A percentile compares a stretch with the other conserved stretches of the same genome.
These are phyloP conservation scores for Alternaria burnsii DNA, from an alignment of 2,329 filamentous ascomycete species.

Conservation along the genomic window DNA sequence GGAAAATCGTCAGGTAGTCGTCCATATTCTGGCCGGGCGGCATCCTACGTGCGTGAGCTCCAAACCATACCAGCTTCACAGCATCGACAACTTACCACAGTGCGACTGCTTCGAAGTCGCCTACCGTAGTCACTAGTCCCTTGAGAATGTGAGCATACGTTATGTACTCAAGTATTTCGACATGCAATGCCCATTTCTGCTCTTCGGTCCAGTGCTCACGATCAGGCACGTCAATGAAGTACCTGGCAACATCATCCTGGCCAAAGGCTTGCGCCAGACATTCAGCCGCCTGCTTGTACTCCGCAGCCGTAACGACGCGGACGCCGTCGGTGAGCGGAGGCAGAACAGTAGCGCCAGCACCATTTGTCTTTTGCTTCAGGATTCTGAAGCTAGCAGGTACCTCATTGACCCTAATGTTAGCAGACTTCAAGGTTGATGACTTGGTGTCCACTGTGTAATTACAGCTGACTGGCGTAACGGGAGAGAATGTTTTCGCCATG, in stretches of 20 bases:
- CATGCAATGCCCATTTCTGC: slow-evolving; percentile 78
- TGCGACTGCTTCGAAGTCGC: slow-evolving; percentile 80
- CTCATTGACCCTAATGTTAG: slow-evolving; percentile 41
- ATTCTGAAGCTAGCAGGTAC: slow-evolving; percentile 42
- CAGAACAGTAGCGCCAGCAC: slow-evolving; percentile 17
- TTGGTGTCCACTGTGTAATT: slow-evolving; percentile 45
- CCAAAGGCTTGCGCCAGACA: slow-evolving; percentile 81
- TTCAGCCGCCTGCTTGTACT: slow-evolving; percentile 75
- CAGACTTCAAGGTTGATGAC: slow-evolving; percentile 49
- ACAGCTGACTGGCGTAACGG: slow-evolving; percentile 40
- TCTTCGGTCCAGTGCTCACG: slow-evolving; percentile 69
- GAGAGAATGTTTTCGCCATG: slow-evolving; percentile 55
- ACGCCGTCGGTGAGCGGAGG: slow-evolving; percentile 58
- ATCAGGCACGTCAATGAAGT: slow-evolving; percentile 77
- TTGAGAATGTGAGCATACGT: slow-evolving; percentile 78
- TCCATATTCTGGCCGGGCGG: slow-evolving; percentile 78
- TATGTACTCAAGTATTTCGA: slow-evolving; percentile 79
- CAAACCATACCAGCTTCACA: neutral
- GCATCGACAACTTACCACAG: slow-evolving; percentile 71
- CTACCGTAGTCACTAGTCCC: slow-evolving; percentile 77
- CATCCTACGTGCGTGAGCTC: slow-evolving; percentile 64
- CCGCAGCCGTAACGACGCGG: slow-evolving; percentile 69
- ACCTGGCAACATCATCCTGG: slow-evolving; percentile 75
- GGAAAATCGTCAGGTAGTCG: slow-evolving; percentile 74
- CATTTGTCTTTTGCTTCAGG: slow-evolving; percentile 36